These are phyloP conservation scores for Cryptosporidium felis DNA, from an alignment of 169 alveolate genomes.

Conservation along the genomic window DNA sequence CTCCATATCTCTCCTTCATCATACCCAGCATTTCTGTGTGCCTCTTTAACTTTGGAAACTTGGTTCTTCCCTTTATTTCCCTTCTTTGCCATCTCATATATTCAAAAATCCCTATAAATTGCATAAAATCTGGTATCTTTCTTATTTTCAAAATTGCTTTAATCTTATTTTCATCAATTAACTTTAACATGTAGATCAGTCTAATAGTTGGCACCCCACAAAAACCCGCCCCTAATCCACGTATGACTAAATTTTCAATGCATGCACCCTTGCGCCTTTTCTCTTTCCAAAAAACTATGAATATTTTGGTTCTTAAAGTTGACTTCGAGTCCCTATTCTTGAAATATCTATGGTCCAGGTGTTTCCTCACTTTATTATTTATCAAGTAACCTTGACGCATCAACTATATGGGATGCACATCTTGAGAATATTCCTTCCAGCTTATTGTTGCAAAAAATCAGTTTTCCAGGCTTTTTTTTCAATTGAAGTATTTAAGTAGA, in stretches of 20 bases:
- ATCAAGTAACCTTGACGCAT: no score
- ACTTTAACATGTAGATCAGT: slow-evolving; percentile 48
- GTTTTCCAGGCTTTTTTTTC: no score
- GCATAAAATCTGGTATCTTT: neutral
- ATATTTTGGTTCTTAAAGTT: no score
- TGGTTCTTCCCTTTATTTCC: neutral
- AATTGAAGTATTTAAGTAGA: no score
- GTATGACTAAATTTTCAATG: neutral
- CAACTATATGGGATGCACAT: no score
- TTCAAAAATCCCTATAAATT: no score
- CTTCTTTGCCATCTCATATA: slow-evolving; percentile 10
- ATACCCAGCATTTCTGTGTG: slow-evolving; percentile 37
- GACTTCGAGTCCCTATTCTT: no score
- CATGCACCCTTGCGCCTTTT: neutral
- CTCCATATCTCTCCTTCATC: slow-evolving; percentile 71
- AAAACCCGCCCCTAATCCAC: slow-evolving; percentile 18
- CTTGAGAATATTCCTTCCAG: no score
- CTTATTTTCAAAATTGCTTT: neutral
- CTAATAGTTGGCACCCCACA: slow-evolving; percentile 20
- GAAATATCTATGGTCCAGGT: no score
- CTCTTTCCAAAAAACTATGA: no score
- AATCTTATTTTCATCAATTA: neutral
- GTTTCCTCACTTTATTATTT: no score
- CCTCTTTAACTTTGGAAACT: neutral
- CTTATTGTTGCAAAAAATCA: no score